These are phyloP conservation scores for Gleditsia sinensis DNA, from an alignment of 306 rosid genomes.

Conservation along the genomic window DNA sequence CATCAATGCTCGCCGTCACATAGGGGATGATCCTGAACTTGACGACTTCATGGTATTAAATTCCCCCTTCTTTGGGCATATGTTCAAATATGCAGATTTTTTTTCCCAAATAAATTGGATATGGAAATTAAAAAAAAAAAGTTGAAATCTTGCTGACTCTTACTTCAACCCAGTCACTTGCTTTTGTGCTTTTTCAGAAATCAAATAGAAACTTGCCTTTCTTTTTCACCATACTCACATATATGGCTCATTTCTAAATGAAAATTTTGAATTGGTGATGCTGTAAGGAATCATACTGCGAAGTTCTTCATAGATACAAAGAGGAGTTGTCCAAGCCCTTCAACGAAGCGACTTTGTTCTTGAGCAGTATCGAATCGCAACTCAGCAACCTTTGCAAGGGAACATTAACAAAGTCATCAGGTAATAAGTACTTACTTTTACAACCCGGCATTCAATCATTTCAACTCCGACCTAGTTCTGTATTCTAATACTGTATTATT, in stretches of 20 bases:
- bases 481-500: not conserved
- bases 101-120: not conserved
- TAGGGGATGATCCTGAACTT: conserved; percentile 88
- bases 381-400: conserved; percentile 70
- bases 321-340: conserved; percentile 72
- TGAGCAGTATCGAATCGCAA: conserved; percentile 64
- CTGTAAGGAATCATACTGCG: conserved; percentile 67
- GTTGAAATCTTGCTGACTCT: not conserved
- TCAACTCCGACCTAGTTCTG: not conserved
- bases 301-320: conserved; percentile 62
- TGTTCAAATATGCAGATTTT: not conserved
- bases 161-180: not conserved
- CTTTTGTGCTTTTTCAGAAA: not conserved
- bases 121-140: no score
- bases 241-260: not conserved
- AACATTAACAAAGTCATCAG: conserved; percentile 44
- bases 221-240: no score
- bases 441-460: not conserved
- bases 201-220: not conserved
- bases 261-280: conserved; percentile 3
- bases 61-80: not conserved
- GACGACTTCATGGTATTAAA: conserved; percentile 72
- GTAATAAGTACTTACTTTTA: conserved; percentile 10
- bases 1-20: conserved; percentile 34
- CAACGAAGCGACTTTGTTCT: conserved; percentile 68